A percentile compares a stretch with the other conserved stretches of the same genome.
Evolutionary conservation across 768 basidiomycete genomes (phyloP).

Genomic region (Termitomyces sp.): DNA sequence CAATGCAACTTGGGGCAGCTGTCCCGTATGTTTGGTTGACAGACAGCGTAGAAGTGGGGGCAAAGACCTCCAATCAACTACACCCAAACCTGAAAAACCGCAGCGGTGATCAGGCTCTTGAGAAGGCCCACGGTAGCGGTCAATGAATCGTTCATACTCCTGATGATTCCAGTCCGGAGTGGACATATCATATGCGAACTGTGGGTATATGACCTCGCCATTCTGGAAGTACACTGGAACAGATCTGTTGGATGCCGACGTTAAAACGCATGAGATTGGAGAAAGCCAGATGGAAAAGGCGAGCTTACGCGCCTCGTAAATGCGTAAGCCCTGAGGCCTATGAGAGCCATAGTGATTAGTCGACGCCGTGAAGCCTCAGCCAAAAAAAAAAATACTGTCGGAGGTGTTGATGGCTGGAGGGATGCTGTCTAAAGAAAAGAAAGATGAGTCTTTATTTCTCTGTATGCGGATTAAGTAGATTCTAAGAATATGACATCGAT

Average conservation of each 20-base stretch:
- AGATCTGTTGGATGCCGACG: conserved; percentile 40
- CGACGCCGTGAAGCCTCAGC: conserved; percentile 46
- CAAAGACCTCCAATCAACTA: conserved; percentile 50
- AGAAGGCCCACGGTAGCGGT: conserved; percentile 53
- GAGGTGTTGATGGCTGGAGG: not conserved
- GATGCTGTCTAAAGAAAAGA: not conserved
- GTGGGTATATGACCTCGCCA: conserved; percentile 49
- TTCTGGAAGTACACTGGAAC: conserved; percentile 44
- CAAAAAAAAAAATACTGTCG: conserved; percentile 27
- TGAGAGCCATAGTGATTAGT: conserved; percentile 53
- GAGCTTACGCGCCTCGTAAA: conserved; percentile 44
- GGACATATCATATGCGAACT: conserved; percentile 42
- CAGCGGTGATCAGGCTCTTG: conserved; percentile 39
- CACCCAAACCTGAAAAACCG: conserved; percentile 44
- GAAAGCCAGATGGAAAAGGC: not conserved
- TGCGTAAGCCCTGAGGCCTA: conserved; percentile 51
- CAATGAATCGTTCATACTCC: conserved; percentile 42
- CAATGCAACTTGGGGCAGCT: conserved; percentile 34
- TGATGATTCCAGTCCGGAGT: conserved; percentile 45
- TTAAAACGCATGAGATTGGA: conserved; percentile 17
- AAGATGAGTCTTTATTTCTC: not conserved
- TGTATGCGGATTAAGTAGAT: not conserved
- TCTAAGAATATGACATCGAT: conserved; percentile 3
- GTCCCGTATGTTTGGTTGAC: conserved; percentile 39
- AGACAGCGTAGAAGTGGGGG: conserved; percentile 52